A percentile compares a stretch with the other conserved stretches of the same genome.
Conservation (phyloP, 257 asterid species). For the Nicotiana tomentosiformis region DNA sequence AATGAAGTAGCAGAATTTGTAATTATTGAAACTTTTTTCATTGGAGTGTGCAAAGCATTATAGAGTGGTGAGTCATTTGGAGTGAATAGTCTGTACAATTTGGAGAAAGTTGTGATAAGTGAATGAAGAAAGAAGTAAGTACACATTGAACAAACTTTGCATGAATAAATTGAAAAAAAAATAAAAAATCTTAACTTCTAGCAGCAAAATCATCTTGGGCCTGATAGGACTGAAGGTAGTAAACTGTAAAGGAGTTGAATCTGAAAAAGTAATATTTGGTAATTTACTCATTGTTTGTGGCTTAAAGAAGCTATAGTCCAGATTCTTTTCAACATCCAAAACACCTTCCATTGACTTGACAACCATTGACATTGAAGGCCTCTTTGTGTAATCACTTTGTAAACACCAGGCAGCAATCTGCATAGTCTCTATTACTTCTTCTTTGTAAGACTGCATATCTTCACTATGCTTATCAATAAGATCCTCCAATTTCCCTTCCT, state of each 20-base stretch:
- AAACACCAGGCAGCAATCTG: slow-evolving; percentile 13
- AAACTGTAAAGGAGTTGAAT: slow-evolving; percentile 9
- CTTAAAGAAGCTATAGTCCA: neutral
- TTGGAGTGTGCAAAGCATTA: too few species aligned
- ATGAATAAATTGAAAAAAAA: too few species aligned
- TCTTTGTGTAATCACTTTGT: neutral
- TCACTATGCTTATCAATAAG: slow-evolving; percentile 8
- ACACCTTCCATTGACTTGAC: slow-evolving; percentile 25
- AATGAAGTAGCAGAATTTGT: too few species aligned
- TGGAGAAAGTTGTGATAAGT: too few species aligned
- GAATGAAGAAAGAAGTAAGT: too few species aligned
- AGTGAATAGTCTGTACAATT: too few species aligned
- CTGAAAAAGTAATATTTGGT: neutral
- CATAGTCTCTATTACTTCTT: slow-evolving; percentile 16
- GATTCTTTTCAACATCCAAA: neutral
- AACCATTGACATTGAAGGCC: slow-evolving; percentile 26
- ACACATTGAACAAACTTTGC: too few species aligned
- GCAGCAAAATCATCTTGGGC: neutral
- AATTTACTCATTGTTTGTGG: too few species aligned
- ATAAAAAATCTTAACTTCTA: too few species aligned
- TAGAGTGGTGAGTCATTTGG: too few species aligned
- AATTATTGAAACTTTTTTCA: too few species aligned
- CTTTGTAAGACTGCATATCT: slow-evolving; percentile 1
- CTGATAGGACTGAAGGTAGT: slow-evolving; percentile 2
- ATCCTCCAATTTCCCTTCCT: slow-evolving; percentile 5